phyloP scores from a whole-genome alignment of 2,329 filamentous ascomycete species.

The Sporothrix euskadiensis region DNA sequence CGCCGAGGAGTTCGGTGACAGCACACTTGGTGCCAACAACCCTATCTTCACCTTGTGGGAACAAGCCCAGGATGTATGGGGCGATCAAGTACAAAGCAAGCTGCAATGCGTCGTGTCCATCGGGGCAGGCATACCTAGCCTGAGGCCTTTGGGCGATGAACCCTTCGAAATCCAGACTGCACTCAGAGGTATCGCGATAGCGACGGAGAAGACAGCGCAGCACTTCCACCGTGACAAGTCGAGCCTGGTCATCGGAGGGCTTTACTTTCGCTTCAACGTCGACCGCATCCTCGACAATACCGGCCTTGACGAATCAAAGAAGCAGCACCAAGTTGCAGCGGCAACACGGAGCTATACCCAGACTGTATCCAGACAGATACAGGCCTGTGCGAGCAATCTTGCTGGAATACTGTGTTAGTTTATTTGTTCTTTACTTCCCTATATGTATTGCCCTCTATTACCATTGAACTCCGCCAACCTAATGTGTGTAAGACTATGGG shows the following conservation, averaged over 20 bases:
- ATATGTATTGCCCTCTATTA: not conserved
- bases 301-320: constrained; percentile 43
- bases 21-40: constrained; percentile 46
- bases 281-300: constrained; percentile 44
- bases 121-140: not conserved
- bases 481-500: constrained; percentile 1
- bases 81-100: constrained; percentile 22
- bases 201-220: constrained; percentile 45
- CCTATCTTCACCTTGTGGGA: constrained; percentile 45
- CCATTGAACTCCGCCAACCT: not conserved
- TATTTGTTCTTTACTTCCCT: not conserved
- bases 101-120: not conserved
- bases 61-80: constrained; percentile 44
- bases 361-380: constrained; percentile 32
- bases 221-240: constrained; percentile 38
- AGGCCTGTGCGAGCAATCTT: constrained; percentile 32
- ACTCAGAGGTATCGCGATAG: constrained; percentile 40
- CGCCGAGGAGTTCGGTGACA: constrained; percentile 41
- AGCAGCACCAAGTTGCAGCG: constrained; percentile 38
- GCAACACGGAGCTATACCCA: constrained; percentile 33
- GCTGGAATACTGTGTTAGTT: constrained; percentile 32
- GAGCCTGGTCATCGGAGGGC: constrained; percentile 35
- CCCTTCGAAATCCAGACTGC: constrained; percentile 36
- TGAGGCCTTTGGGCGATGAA: not conserved
- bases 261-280: constrained; percentile 50